phyloP scores from a whole-genome alignment of 2,329 filamentous ascomycete species.

The Alternaria infectoria region DNA sequence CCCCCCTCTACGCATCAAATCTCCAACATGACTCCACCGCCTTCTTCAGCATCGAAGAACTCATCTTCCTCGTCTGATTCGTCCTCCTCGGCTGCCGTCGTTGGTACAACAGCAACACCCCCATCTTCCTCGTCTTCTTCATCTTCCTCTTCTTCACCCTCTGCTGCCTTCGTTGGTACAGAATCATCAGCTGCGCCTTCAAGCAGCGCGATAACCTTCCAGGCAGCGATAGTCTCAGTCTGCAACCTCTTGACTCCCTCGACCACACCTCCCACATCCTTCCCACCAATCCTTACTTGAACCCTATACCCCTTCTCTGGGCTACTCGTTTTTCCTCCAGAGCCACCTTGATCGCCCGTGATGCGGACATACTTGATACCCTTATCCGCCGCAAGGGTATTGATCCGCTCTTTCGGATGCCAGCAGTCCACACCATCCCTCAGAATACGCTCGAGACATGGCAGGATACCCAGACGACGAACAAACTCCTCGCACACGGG shows the following conservation, averaged over 20 bases:
- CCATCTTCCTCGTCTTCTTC: slow-evolving; percentile 22
- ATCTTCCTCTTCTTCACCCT: slow-evolving; percentile 16
- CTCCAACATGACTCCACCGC: slow-evolving; percentile 12
- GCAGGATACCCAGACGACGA: slow-evolving; percentile 68
- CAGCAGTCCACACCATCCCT: slow-evolving; percentile 58
- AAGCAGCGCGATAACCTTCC: slow-evolving; percentile 34
- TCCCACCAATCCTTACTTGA: slow-evolving; percentile 44
- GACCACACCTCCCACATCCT: slow-evolving; percentile 41
- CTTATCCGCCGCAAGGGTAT: slow-evolving; percentile 60
- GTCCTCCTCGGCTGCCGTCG: background rate
- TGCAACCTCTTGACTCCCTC: slow-evolving; percentile 44
- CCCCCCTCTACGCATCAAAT: background rate
- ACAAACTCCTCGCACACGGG: slow-evolving; percentile 65
- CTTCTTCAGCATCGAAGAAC: slow-evolving; percentile 27
- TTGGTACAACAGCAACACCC: background rate
- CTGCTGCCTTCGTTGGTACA: background rate
- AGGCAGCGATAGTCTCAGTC: slow-evolving; percentile 50
- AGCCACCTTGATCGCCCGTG: slow-evolving; percentile 16
- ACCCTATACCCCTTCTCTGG: slow-evolving; percentile 32
- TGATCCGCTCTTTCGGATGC: slow-evolving; percentile 73
- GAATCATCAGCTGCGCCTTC: slow-evolving; percentile 9
- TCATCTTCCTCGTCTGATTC: slow-evolving; percentile 19
- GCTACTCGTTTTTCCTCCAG: background rate
- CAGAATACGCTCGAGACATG: slow-evolving; percentile 67
- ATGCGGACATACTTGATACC: slow-evolving; percentile 61